These are phyloP conservation scores for Colletotrichum theobromicola DNA, from an alignment of 2,329 filamentous ascomycete genomes.

Conservation along the genomic window DNA sequence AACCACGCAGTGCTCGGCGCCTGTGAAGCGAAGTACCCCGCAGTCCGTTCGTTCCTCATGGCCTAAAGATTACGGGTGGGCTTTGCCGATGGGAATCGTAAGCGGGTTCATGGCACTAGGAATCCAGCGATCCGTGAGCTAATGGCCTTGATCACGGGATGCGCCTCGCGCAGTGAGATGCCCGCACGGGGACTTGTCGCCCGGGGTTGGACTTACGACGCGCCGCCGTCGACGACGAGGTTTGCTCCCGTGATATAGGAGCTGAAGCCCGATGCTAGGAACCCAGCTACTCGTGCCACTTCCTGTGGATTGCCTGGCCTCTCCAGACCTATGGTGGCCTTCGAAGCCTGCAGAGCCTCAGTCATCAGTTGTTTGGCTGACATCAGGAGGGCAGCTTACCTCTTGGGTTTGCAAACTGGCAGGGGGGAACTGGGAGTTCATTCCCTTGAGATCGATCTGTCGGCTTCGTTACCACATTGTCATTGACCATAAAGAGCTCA, in stretches of 20 bases:
- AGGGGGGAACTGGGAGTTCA: conserved; percentile 60
- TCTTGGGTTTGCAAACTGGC: conserved; percentile 55
- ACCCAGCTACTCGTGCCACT: conserved; percentile 65
- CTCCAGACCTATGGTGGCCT: conserved; percentile 61
- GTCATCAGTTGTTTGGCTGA: neutral
- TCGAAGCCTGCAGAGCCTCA: conserved; percentile 39
- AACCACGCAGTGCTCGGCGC: neutral
- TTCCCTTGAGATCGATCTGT: conserved; percentile 53
- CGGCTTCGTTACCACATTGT: neutral
- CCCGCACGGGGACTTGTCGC: neutral
- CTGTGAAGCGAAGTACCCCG: neutral
- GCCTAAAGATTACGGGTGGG: neutral
- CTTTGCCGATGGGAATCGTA: conserved; percentile 39
- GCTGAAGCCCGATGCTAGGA: conserved; percentile 67
- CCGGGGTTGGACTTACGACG: conserved; percentile 36
- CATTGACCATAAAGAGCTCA: neutral
- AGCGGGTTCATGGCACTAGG: conserved; percentile 43
- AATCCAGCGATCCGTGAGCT: conserved; percentile 15
- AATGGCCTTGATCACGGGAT: neutral
- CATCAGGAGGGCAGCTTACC: conserved; percentile 25
- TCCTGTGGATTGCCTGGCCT: conserved; percentile 62
- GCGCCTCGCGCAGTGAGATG: neutral
- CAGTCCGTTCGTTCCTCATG: neutral
- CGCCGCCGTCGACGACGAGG: conserved; percentile 66
- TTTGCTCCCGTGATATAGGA: conserved; percentile 68